Base-by-base conservation (phyloP, 805 yeast genomes). In the Teunomyces panamensis region DNA sequence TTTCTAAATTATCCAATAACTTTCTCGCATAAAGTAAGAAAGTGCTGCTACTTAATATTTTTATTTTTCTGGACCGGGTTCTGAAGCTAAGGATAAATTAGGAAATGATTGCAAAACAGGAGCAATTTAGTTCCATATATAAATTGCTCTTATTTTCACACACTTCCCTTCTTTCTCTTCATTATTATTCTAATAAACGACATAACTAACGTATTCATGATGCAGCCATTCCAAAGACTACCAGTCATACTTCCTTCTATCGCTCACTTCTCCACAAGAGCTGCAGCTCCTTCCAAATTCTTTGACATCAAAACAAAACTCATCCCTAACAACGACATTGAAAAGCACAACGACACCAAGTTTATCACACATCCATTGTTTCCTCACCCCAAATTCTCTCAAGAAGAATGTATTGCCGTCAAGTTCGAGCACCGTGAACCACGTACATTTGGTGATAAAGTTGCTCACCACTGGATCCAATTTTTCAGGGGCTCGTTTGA, bases 401-500 rank as follows among this genome's bases (percentile, higher is more conserved):
- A 52, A 29, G 63, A 56, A 29, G 70, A 71, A 24, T 64, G 74
- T 45, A 64, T 64, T 26, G 39, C 48, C 5, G 76, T 85, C 28
- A 57, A 65, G 36, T 69, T 68, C 44, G 79, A 77, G 32, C 90
- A 85, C 62, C 64, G 86, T 32, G 59, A 58, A 3, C 83, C 87
- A 0, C 49, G 53, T 24, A 64, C 75, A 0, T 29, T 68, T 13
- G 66, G 81, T 17, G 90, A 85, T 57, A 68, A 64, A 45, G 57
- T 81, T 13, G 87, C 89, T 7, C 73, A 63, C 50, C 54, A 64
- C 6, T 71, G 78, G 27, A 75, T 83, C 59, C 60, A 58, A 49
- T 52, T 67, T 36, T 67, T 78, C 46, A 67, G 89, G 49, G 54
- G 65, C 4, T 49, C 70, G n/a, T 85, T 85, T 61, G 89, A 85